phyloP scores from a whole-genome alignment of 352 stramenopile species.

The Thalassiosira sp. region DNA sequence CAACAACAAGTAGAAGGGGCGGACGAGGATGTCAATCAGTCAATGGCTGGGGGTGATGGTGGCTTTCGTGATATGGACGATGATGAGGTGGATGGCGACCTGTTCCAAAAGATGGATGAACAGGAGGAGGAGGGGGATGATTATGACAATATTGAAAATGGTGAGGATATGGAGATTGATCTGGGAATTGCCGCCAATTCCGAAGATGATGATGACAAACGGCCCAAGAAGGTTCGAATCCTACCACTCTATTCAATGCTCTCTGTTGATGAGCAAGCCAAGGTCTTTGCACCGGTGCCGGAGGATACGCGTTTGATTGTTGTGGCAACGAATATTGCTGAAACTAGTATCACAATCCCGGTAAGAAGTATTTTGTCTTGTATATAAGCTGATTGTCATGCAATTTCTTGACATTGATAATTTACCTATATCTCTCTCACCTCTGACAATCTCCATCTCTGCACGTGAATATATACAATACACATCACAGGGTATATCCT shows the following conservation, averaged over 20 bases:
- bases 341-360: slow-evolving; percentile 88
- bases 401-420: too few relatives aligned
- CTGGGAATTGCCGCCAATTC: background rate
- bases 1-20: background rate
- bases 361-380: too few relatives aligned
- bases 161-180: slow-evolving; percentile 35
- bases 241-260: slow-evolving; percentile 97
- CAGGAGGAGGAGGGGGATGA: slow-evolving; percentile 81
- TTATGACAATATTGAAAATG: slow-evolving; percentile 79
- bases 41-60: slow-evolving; percentile 19
- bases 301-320: slow-evolving; percentile 90
- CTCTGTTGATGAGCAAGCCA: slow-evolving; percentile 93
- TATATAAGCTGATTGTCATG: too few relatives aligned
- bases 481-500: slow-evolving; percentile 85
- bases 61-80: slow-evolving; percentile 81
- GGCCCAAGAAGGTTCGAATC: slow-evolving; percentile 85
- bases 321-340: slow-evolving; percentile 97
- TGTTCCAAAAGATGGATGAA: slow-evolving; percentile 75
- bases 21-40: slow-evolving; percentile 26
- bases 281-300: slow-evolving; percentile 87
- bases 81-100: slow-evolving; percentile 81
- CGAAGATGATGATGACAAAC: slow-evolving; percentile 57
- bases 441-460: background rate
- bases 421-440: background rate
- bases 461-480: background rate